Evolutionary conservation across 495 filamentous ascomycete genomes (phyloP), one percentile per base, ranked within the genome.

Genomic region (Aspergillus steynii): DNA sequence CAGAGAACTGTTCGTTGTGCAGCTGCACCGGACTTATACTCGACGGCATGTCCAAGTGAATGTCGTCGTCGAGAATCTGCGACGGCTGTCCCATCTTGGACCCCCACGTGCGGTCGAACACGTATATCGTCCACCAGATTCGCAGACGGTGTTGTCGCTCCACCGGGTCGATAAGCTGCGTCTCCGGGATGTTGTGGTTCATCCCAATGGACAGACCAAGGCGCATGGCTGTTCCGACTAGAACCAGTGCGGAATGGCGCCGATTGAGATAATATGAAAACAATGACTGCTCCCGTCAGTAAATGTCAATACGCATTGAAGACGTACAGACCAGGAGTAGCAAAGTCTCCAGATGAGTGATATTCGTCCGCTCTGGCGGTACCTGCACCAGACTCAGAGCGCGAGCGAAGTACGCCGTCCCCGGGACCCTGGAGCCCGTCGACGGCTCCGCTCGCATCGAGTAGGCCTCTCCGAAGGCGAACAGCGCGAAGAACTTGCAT

Each of bases 111-210:
- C 77, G 73, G 55, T 81, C 77, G 56, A 81, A 80, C 34, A 77
- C 77, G 61, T 81, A 81, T 50, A 79, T 76, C 26, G 77, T 78
- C 77, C 77, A 80, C 77, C 77, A 80, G 29, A 80, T 74, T 45
- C 75, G 65, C 29, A 80, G 69, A 8, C 78, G 77, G 50, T 81
- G 78, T 55, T 81, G 74, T 15, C 77, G 71, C 54, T 77, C 75
- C 0, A 76, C 71, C 0, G 76, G 72, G 51, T 79, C 77, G 32
- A 78, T 79, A 27, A 76, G 67, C 59, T 81, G 78, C n/a, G 74
- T 73, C 57, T 80, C 76, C 27, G 77, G 73, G 49, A 81, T 76
- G 47, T 80, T 80, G 58, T 80, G 77, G 59, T 81, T 79, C 25
- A 81, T 51, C 3, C 78, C 78, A 14, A 79, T 80, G 26, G 69